Conservation (phyloP, 306 rosid species). For the Ceratonia siliqua region DNA sequence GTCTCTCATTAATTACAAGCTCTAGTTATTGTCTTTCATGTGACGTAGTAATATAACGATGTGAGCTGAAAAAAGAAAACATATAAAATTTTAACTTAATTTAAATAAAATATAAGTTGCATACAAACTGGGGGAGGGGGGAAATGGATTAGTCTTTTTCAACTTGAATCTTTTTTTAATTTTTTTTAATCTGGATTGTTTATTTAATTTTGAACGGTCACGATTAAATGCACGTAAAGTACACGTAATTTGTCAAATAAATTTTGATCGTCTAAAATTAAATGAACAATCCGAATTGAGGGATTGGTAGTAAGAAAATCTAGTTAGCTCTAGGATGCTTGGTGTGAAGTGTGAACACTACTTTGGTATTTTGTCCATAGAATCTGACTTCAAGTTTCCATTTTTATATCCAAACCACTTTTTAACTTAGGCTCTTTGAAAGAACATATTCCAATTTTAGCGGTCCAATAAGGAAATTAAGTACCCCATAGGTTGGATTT, state of each 20-base stretch:
- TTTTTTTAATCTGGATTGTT: too few relatives aligned
- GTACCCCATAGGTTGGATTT: background rate
- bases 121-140: too few relatives aligned
- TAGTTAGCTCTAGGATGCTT: background rate
- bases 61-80: background rate
- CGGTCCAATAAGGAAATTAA: background rate
- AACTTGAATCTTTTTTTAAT: too few relatives aligned
- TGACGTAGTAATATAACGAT: background rate
- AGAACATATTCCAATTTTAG: slow-evolving; percentile 24
- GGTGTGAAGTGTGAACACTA: background rate
- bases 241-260: too few relatives aligned
- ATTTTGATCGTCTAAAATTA: too few relatives aligned
- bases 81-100: background rate
- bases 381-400: slow-evolving; percentile 16
- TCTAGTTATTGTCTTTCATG: too few relatives aligned
- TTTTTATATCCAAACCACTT: background rate
- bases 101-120: background rate
- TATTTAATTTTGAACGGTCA: too few relatives aligned
- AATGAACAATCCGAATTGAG: too few relatives aligned
- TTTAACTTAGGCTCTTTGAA: background rate
- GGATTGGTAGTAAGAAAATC: background rate
- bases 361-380: background rate
- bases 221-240: too few relatives aligned
- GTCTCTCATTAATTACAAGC: too few relatives aligned
- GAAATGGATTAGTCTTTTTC: too few relatives aligned